Conservation (phyloP, 495 filamentous ascomycete genomes). For the Apiosordaria backusii region DNA sequence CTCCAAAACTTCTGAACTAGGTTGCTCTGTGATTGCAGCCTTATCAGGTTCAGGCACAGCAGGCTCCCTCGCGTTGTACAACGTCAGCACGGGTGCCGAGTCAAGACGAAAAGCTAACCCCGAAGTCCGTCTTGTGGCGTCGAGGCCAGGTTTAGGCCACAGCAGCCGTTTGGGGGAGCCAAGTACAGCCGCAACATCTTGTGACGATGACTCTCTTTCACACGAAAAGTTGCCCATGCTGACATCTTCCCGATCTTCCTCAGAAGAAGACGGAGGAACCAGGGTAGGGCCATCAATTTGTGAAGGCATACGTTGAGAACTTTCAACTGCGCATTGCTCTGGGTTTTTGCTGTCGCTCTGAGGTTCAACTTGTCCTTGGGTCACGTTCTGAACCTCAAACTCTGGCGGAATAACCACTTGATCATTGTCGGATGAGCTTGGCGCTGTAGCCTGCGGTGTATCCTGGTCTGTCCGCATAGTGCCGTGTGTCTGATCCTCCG, state of each 20-base stretch:
- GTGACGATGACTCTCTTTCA: conserved; percentile 15
- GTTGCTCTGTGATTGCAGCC: neutral
- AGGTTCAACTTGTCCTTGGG: neutral
- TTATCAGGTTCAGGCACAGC: neutral
- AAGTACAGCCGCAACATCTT: conserved; percentile 7
- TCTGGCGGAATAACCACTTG: neutral
- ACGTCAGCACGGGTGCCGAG: neutral
- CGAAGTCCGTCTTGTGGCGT: neutral
- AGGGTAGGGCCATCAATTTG: conserved; percentile 2
- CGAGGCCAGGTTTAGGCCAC: conserved; percentile 23
- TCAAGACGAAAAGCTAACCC: neutral
- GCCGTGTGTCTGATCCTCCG: neutral
- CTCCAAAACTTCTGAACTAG: neutral
- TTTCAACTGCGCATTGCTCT: neutral
- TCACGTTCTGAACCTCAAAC: neutral
- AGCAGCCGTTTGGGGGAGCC: conserved; percentile 23
- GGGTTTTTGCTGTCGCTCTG: neutral
- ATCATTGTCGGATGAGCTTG: neutral
- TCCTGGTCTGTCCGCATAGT: neutral
- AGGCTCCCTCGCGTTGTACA: neutral
- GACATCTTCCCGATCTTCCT: neutral
- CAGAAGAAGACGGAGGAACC: neutral
- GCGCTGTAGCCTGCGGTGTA: neutral
- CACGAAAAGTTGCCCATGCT: conserved; percentile 19
- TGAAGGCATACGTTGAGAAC: neutral